Base-by-base conservation (phyloP, 202 grass and related monocot species). In the Panicum hallii region DNA sequence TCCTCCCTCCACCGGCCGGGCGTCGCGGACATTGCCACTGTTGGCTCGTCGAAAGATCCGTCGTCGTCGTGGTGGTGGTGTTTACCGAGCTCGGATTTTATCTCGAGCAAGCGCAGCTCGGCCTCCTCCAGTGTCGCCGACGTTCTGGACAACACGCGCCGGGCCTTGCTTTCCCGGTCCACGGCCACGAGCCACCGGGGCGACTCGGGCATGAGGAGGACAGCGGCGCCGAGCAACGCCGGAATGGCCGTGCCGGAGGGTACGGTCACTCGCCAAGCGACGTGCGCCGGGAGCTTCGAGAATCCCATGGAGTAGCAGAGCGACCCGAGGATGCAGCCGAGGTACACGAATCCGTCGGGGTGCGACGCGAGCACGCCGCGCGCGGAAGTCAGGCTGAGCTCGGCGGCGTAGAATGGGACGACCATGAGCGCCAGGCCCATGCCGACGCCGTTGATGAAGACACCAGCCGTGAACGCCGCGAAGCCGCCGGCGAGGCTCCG, bases 171-270 rank as follows among this genome's bases (percentile, higher is more conserved):
- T 7, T 84, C 40, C 72, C 58, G 69, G 70, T 85, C 85, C 70
- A 68, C 67, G 73, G 85, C 72, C 48, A 83, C 58, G 20, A 87
- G 83, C 88, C 86, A 91, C n/a, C 84, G 86, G 2, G 90, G 90
- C 43, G 90, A 87, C 56, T 93, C 93, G 14, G 90, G 90, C 90
- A 95, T 87, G 62, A 86, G 67, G 23, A 93, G 38, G 11, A 70
- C 78, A 9, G 55, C 81, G 30, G 57, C 40, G 74, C 38, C 32
- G n/a, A 95, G 77, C 65, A 64, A 43, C 34, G 76, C 50, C n/a
- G 93, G 79, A 2, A 88, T 32, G 42, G 85, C 64, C n/a, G 47
- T 63, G 36, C 88, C 72, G 10, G 87, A 32, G 20, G 68, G 86
- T 14, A 89, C 56, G 45, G 87, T 85, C 20, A 92, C 16, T 5